A percentile compares a stretch with the other conserved stretches of the same genome.
Conservation (phyloP, 768 basidiomycete genomes). For the Aureoboletus auriporus region DNA sequence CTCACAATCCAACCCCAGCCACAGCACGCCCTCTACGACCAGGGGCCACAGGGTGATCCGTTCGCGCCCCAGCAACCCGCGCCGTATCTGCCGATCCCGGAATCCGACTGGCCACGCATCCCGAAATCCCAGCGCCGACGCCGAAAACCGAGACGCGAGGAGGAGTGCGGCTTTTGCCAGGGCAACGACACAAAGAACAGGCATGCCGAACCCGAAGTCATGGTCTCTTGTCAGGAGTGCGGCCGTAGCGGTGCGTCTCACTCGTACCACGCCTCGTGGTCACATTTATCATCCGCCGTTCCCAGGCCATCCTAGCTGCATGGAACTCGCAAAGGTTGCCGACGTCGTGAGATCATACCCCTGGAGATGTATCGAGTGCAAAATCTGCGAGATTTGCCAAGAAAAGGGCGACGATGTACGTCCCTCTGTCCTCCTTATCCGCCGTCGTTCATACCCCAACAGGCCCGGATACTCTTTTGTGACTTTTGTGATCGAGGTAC, state of each 20-base stretch:
- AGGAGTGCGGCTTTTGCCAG: conserved; percentile 75
- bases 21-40: conserved; percentile 48
- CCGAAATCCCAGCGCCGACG: conserved; percentile 47
- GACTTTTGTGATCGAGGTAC: conserved; percentile 90
- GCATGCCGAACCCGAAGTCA: conserved; percentile 51
- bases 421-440: conserved; percentile 15
- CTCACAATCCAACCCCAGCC: conserved; percentile 21
- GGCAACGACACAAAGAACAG: conserved; percentile 62
- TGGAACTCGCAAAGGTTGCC: conserved; percentile 57
- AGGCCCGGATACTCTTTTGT: conserved; percentile 85
- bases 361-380: conserved; percentile 92
- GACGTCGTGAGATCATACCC: conserved; percentile 64
- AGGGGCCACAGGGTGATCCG: conserved; percentile 79
- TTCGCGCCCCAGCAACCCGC: conserved; percentile 64
- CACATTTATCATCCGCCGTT: background rate
- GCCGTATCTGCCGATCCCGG: conserved; percentile 48
- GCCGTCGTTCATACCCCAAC: conserved; percentile 17
- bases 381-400: conserved; percentile 83
- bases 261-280: background rate
- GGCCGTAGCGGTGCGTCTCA: conserved; percentile 68
- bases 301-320: conserved; percentile 83
- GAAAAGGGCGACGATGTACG: conserved; percentile 88
- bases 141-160: conserved; percentile 48
- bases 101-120: conserved; percentile 37
- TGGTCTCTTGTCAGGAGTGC: conserved; percentile 81